Evolutionary conservation across 495 filamentous ascomycete genomes (phyloP).

Genomic region (Penicillium turbatum): DNA sequence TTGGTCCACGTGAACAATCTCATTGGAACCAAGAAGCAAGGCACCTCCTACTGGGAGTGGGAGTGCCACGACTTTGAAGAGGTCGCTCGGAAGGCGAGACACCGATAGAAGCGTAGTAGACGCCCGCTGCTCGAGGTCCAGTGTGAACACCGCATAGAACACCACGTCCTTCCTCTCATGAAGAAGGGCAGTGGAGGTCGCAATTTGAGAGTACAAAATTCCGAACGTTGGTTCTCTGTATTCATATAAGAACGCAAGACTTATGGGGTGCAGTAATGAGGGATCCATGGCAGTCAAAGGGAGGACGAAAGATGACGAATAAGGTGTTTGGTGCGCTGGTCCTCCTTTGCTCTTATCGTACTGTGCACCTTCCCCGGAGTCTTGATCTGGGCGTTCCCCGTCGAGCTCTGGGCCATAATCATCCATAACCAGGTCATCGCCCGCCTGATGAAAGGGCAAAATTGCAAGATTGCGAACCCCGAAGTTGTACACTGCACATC

Average conservation of each 20-base stretch:
- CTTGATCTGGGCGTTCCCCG: slow-evolving; percentile 36
- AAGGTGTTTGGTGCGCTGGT: slow-evolving; percentile 64
- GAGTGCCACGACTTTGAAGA: slow-evolving; percentile 79
- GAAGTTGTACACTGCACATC: slow-evolving; percentile 92
- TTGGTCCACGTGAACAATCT: slow-evolving; percentile 94
- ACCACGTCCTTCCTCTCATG: slow-evolving; percentile 77
- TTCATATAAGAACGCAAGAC: slow-evolving; percentile 90
- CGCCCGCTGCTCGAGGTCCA: slow-evolving; percentile 89
- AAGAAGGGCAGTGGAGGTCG: slow-evolving; percentile 67
- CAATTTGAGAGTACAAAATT: slow-evolving; percentile 71
- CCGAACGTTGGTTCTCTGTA: slow-evolving; percentile 98
- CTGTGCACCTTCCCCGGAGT: slow-evolving; percentile 6
- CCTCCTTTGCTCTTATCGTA: slow-evolving; percentile 47
- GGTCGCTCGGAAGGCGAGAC: slow-evolving; percentile 77
- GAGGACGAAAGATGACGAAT: slow-evolving; percentile 86
- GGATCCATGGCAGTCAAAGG: slow-evolving; percentile 83
- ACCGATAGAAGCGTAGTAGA: slow-evolving; percentile 92
- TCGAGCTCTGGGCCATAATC: slow-evolving; percentile 81
- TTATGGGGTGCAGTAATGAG: slow-evolving; percentile 77
- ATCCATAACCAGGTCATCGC: slow-evolving; percentile 86
- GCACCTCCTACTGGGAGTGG: slow-evolving; percentile 84
- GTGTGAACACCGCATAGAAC: slow-evolving; percentile 87
- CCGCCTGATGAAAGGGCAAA: slow-evolving; percentile 78
- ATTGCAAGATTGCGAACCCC: slow-evolving; percentile 84
- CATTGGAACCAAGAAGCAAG: slow-evolving; percentile 80